A percentile compares a stretch with the other conserved stretches of the same genome.
Conservation (phyloP, 805 yeast species). For the Kodamaea kaohsiungensis region DNA sequence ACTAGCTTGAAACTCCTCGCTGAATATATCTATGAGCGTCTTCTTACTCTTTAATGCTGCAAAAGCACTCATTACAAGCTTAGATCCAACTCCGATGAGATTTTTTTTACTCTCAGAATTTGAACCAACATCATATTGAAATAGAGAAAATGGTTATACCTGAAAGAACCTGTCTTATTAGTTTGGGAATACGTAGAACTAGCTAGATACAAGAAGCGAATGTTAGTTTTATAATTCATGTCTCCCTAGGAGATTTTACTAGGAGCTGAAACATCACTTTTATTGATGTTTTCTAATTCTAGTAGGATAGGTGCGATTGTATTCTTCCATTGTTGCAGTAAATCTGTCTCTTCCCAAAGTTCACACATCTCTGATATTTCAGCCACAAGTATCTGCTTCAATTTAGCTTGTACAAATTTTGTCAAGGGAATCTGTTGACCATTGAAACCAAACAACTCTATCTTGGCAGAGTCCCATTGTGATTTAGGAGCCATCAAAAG, state of each 20-base stretch:
- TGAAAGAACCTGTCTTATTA: background rate
- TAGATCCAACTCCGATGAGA: background rate
- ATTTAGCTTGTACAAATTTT: background rate
- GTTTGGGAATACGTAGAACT: background rate
- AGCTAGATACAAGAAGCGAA: background rate
- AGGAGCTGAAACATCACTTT: background rate
- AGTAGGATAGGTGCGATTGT: background rate
- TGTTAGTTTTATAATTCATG: background rate
- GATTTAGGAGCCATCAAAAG: background rate
- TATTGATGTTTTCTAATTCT: background rate
- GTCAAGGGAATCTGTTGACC: background rate
- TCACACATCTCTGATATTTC: background rate
- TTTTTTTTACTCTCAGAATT: background rate
- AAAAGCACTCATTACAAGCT: slow-evolving; percentile 8
- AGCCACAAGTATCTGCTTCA: background rate
- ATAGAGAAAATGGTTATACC: background rate
- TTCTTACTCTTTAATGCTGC: slow-evolving; percentile 8
- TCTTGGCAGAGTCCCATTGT: background rate
- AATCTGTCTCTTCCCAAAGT: background rate
- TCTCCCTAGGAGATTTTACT: background rate
- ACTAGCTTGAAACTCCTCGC: background rate
- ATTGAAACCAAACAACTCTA: background rate
- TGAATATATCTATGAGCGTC: background rate
- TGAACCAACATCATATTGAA: background rate
- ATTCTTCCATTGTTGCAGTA: background rate